Conservation (phyloP, 1,139 yeast species). For the Suhomyces maxii region DNA sequence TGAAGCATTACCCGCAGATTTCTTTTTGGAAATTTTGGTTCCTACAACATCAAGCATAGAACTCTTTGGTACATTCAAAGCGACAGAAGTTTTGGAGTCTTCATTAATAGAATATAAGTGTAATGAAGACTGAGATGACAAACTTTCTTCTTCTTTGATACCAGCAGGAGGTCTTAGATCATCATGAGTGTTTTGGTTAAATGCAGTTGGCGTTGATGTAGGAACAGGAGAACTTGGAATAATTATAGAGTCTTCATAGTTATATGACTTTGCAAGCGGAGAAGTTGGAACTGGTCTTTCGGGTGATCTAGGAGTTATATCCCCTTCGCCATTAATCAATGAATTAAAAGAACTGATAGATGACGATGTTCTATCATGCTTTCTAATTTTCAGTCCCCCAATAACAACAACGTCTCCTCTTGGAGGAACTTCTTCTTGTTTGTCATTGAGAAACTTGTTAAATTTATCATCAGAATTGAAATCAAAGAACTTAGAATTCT, state of each 20-base stretch:
- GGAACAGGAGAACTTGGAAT: constrained; percentile 6
- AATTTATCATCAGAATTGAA: constrained; percentile 18
- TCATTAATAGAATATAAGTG: constrained; percentile 11
- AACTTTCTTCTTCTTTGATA: constrained; percentile 1
- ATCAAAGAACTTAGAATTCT: constrained; percentile 15
- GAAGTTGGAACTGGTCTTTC: constrained; percentile 5
- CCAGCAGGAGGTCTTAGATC: constrained; percentile 6
- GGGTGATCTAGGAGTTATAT: constrained; percentile 4
- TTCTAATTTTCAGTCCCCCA: constrained; percentile 22
- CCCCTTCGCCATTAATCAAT: constrained; percentile 11
- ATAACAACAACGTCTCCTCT: constrained; percentile 34
- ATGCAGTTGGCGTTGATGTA: constrained; percentile 10
- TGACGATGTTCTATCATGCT: constrained; percentile 25
- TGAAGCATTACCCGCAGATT: background rate
- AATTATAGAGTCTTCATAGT: background rate
- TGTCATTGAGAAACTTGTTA: constrained; percentile 27
- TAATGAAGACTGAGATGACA: constrained; percentile 10
- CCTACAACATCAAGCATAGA: constrained; percentile 20
- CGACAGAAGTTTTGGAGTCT: constrained; percentile 7
- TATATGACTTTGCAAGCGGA: background rate
- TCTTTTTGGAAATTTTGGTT: background rate
- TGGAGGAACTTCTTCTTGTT: constrained; percentile 36
- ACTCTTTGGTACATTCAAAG: constrained; percentile 6
- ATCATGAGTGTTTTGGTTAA: background rate
- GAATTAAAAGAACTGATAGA: constrained; percentile 28